Conservation (phyloP, 2,329 filamentous ascomycete genomes). For the Phoma sp. region DNA sequence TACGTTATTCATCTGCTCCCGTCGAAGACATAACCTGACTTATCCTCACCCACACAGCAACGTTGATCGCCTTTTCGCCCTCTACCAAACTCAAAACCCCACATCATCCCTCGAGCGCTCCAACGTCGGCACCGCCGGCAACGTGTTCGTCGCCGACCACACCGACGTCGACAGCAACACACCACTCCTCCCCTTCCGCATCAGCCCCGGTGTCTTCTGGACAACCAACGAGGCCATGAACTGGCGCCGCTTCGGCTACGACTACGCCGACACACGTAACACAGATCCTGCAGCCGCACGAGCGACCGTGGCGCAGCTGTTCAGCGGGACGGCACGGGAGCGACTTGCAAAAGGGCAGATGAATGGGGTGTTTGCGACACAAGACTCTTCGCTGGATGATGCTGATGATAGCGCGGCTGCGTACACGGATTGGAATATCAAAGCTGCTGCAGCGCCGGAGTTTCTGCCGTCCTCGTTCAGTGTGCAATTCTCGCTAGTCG, state of each 20-base stretch:
- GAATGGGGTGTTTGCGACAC: no score
- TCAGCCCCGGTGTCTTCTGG: slow-evolving; percentile 33
- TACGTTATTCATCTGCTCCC: slow-evolving; percentile 25
- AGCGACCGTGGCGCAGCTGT: slow-evolving; percentile 28
- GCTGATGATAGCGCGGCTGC: no score
- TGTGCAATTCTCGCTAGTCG: slow-evolving; percentile 30
- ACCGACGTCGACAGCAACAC: slow-evolving; percentile 54
- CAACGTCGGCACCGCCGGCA: slow-evolving; percentile 30
- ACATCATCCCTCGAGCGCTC: slow-evolving; percentile 65
- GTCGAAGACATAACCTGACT: no score
- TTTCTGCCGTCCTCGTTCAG: slow-evolving; percentile 27
- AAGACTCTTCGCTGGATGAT: background rate
- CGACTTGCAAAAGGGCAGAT: background rate
- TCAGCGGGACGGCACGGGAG: slow-evolving; percentile 24
- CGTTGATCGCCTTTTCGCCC: slow-evolving; percentile 61
- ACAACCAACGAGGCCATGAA: slow-evolving; percentile 34
- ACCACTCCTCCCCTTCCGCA: slow-evolving; percentile 50
- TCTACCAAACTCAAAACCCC: slow-evolving; percentile 78
- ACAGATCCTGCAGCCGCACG: slow-evolving; percentile 24
- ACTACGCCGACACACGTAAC: slow-evolving; percentile 44
- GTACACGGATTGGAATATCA: slow-evolving; percentile 33
- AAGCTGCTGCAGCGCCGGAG: slow-evolving; percentile 12
- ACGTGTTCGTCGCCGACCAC: slow-evolving; percentile 48
- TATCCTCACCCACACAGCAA: slow-evolving; percentile 25
- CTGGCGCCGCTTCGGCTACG: slow-evolving; percentile 39